These are phyloP conservation scores for Globisporangium perplexum DNA, from an alignment of 352 stramenopile species.

Conservation along the genomic window DNA sequence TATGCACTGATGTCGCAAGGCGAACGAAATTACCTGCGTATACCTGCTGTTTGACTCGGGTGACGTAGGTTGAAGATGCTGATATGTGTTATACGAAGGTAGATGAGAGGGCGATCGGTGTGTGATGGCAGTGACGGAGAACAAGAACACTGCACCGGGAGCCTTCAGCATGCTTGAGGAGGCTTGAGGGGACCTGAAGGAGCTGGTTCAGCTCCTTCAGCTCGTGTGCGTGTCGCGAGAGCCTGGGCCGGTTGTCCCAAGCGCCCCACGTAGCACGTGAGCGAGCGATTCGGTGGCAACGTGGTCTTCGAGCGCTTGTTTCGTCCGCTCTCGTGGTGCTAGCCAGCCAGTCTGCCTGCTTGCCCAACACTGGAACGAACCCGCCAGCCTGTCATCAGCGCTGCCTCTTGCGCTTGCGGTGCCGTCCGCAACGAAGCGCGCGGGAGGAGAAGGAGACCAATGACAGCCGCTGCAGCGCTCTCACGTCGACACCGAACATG, in stretches of 20 bases:
- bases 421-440: too few relatives aligned
- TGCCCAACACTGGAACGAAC: neutral
- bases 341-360: neutral
- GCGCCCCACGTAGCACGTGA: neutral
- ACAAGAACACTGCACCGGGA: neutral
- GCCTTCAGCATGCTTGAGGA: neutral
- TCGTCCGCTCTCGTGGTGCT: neutral
- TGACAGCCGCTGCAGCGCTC: neutral
- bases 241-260: neutral
- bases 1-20: too few relatives aligned
- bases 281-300: too few relatives aligned
- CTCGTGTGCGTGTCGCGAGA: neutral
- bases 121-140: neutral
- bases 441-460: neutral
- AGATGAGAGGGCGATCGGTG: too few relatives aligned
- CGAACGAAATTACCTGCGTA: too few relatives aligned
- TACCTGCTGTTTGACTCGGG: too few relatives aligned
- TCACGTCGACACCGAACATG: neutral
- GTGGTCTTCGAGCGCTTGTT: neutral
- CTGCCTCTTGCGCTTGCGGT: neutral
- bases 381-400: too few relatives aligned
- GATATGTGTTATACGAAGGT: too few relatives aligned
- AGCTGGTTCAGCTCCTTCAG: neutral
- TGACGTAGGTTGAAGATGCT: too few relatives aligned
- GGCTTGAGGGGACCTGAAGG: neutral